Evolutionary conservation across 1,139 yeast species (phyloP).

Genomic region (Sugiyamaella novakii): DNA sequence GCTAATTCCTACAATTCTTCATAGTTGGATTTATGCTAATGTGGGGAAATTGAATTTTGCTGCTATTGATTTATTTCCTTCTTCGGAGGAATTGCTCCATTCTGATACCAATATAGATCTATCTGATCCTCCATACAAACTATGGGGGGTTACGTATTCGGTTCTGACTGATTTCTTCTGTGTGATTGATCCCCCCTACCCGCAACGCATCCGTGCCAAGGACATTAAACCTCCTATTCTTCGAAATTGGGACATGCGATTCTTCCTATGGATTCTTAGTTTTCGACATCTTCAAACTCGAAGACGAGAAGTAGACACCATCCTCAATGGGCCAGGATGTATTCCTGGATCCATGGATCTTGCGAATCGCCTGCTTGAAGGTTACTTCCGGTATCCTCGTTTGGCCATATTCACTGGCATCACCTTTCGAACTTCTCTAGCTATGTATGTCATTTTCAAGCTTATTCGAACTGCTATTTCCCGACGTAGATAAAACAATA

Average conservation of each 20-base stretch:
- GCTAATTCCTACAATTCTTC: conserved; percentile 28
- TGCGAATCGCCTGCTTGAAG: conserved; percentile 25
- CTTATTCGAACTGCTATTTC: not conserved
- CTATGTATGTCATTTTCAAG: not conserved
- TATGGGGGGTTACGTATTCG: conserved; percentile 46
- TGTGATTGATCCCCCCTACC: conserved; percentile 31
- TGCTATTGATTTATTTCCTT: conserved; percentile 36
- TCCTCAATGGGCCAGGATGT: conserved; percentile 16
- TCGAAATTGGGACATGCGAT: conserved; percentile 33
- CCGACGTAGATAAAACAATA: no score
- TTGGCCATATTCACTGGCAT: conserved; percentile 18
- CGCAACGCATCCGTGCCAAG: conserved; percentile 11
- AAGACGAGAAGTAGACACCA: conserved; percentile 11
- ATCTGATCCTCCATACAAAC: conserved; percentile 36
- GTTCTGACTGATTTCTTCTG: conserved; percentile 42
- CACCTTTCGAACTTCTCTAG: conserved; percentile 9
- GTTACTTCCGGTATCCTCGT: conserved; percentile 23
- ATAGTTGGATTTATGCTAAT: conserved; percentile 27
- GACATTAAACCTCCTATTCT: conserved; percentile 31
- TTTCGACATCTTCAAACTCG: conserved; percentile 18
- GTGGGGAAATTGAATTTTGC: conserved; percentile 41
- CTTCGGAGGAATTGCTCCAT: conserved; percentile 7
- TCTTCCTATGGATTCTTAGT: conserved; percentile 25
- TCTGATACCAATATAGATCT: conserved; percentile 15
- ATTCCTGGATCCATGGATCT: conserved; percentile 26